Evolutionary conservation across 202 grass and related monocot genomes (phyloP).

Genomic region (Setaria italica): DNA sequence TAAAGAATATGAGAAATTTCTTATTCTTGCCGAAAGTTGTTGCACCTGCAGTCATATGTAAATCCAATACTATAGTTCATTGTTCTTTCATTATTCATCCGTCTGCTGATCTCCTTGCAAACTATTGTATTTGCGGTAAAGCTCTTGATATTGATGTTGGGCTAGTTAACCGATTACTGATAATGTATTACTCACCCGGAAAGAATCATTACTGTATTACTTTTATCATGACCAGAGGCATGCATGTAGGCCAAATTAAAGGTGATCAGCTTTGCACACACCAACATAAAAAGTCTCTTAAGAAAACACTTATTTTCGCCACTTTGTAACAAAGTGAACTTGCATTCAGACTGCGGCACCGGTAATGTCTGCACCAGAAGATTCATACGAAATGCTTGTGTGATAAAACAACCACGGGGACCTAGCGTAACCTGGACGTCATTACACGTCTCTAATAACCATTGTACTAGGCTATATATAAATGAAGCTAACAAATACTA

Average conservation of each 20-base stretch:
- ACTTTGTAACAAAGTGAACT: background rate
- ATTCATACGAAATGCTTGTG: background rate
- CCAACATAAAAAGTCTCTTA: background rate
- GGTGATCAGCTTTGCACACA: background rate
- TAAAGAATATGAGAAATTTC: background rate
- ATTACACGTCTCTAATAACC: background rate
- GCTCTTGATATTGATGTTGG: background rate
- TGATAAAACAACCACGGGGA: no score
- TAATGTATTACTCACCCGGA: no score
- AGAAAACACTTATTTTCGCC: background rate
- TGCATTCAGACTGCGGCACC: background rate
- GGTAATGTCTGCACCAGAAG: slow-evolving; percentile 8
- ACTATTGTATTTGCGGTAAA: background rate
- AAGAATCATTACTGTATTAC: no score
- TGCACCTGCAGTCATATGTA: background rate
- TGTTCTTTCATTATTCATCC: background rate
- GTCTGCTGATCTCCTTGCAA: background rate
- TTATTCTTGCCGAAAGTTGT: slow-evolving; percentile 12
- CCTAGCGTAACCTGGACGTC: background rate
- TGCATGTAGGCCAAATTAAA: slow-evolving; percentile 21
- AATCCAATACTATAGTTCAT: background rate
- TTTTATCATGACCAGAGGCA: slow-evolving; percentile 10
- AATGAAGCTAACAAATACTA: background rate
- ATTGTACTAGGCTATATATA: background rate
- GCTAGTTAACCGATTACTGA: background rate